Evolutionary conservation across 2,329 filamentous ascomycete species (phyloP).

Genomic region (Curvularia lunata): DNA sequence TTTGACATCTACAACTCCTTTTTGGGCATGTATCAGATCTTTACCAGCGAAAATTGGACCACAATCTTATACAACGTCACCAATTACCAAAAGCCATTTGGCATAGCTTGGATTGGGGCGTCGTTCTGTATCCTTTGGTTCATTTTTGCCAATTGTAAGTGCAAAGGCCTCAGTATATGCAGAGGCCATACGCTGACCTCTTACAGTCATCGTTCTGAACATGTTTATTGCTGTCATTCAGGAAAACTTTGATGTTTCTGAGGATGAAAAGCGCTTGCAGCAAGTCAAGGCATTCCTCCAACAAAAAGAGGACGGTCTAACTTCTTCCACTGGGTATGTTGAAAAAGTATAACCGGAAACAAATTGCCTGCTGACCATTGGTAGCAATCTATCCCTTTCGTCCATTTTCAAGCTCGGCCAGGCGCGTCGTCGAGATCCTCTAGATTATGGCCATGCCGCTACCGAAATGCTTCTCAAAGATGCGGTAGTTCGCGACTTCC

Average conservation of each 20-base stretch:
- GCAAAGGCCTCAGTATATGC: background rate
- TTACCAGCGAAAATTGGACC: constrained; percentile 98
- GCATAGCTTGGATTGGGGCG: constrained; percentile 91
- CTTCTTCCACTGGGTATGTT: constrained; percentile 61
- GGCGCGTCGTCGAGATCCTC: constrained; percentile 74
- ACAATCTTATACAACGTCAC: constrained; percentile 83
- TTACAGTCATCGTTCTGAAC: constrained; percentile 81
- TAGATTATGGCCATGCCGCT: constrained; percentile 89
- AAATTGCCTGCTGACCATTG: background rate
- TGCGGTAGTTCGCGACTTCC: constrained; percentile 90
- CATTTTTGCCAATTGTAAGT: constrained; percentile 77
- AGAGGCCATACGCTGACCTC: constrained; percentile 16
- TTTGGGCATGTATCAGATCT: constrained; percentile 94
- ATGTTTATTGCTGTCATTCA: constrained; percentile 99
- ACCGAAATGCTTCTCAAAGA: constrained; percentile 98
- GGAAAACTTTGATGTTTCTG: constrained; percentile 97
- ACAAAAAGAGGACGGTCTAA: constrained; percentile 80
- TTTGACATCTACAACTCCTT: constrained; percentile 94
- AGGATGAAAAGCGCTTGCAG: constrained; percentile 95
- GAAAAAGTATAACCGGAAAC: too few species aligned
- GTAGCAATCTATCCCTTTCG: constrained; percentile 72
- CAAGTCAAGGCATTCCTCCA: constrained; percentile 96
- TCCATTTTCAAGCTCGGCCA: constrained; percentile 67
- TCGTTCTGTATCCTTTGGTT: constrained; percentile 95
- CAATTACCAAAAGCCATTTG: constrained; percentile 65